phyloP scores from a whole-genome alignment of 441 rosid genomes.

The Erodium trifolium region DNA sequence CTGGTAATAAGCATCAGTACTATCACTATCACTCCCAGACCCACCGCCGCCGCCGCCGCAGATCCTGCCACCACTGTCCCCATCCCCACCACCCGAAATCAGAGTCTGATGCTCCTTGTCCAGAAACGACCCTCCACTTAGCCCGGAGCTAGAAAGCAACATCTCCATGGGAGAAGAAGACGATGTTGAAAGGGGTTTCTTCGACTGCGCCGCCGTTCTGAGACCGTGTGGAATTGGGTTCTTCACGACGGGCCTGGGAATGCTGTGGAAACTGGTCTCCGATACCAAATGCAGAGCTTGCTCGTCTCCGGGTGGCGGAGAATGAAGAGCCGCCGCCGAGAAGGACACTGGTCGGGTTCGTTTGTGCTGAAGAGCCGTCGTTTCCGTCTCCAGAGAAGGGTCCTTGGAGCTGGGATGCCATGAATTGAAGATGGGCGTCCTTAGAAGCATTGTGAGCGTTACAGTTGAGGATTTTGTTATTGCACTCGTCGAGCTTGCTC shows the following conservation, averaged over 20 bases:
- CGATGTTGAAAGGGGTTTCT: background rate
- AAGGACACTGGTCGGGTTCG: background rate
- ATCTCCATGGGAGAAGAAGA: background rate
- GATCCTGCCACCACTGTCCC: constrained; percentile 11
- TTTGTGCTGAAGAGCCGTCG: background rate
- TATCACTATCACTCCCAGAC: constrained; percentile 26
- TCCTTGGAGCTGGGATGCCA: background rate
- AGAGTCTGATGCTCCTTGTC: too few species aligned
- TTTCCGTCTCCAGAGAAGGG: too few species aligned
- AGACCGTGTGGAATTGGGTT: too few species aligned
- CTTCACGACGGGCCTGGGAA: too few species aligned
- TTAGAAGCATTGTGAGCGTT: background rate
- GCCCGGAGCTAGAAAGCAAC: too few species aligned
- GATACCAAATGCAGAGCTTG: too few species aligned
- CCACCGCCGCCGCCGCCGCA: constrained; percentile 32
- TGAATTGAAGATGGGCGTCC: background rate
- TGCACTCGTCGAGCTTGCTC: background rate
- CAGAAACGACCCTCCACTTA: too few species aligned
- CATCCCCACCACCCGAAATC: constrained; percentile 17
- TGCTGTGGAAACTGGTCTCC: too few species aligned
- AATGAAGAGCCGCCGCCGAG: background rate
- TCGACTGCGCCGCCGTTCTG: too few species aligned
- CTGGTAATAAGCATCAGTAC: constrained; percentile 49
- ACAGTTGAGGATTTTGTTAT: background rate
- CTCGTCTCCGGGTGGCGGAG: background rate